Conservation (phyloP, 208 protist species). For the Crithidia expoeki region DNA sequence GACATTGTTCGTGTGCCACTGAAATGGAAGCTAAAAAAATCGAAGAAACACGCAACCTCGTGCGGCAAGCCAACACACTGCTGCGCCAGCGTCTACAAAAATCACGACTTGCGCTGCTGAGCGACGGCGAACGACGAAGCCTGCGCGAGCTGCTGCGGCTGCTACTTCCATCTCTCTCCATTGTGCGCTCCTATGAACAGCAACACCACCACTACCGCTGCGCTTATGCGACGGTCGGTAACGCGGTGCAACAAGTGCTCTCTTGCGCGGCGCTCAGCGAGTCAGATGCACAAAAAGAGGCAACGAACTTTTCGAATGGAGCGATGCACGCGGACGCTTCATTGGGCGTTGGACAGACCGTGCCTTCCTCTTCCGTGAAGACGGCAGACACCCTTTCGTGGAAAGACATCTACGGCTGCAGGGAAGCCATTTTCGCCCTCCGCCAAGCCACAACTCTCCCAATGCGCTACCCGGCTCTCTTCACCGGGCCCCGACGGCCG, state of each 20-base stretch:
- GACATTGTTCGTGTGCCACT: no score
- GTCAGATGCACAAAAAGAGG: not conserved
- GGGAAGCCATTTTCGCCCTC: slow-evolving; percentile 95
- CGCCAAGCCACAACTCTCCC: slow-evolving; percentile 98
- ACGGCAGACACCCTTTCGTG: not conserved
- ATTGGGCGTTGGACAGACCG: no score
- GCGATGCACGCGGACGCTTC: not conserved
- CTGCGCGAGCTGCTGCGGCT: slow-evolving; percentile 26
- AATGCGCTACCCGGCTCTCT: slow-evolving; percentile 96
- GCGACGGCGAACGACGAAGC: not conserved
- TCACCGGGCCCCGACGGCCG: slow-evolving; percentile 92
- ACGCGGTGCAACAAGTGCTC: slow-evolving; percentile 23
- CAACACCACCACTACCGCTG: slow-evolving; percentile 10
- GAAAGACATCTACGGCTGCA: slow-evolving; percentile 92
- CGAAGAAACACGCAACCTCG: slow-evolving; percentile 23
- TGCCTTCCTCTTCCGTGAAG: not conserved
- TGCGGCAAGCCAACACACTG: slow-evolving; percentile 22
- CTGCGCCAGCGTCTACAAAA: slow-evolving; percentile 18
- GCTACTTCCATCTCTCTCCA: slow-evolving; percentile 43
- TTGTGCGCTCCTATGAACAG: slow-evolving; percentile 41
- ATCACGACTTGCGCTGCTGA: slow-evolving; percentile 1
- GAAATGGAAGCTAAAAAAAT: slow-evolving; percentile 44
- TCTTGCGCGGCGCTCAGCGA: slow-evolving; percentile 2
- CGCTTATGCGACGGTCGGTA: slow-evolving; percentile 16
- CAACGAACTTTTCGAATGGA: not conserved